Evolutionary conservation across 352 stramenopile genomes (phyloP).

Genomic region (Globisporangium nagaii): DNA sequence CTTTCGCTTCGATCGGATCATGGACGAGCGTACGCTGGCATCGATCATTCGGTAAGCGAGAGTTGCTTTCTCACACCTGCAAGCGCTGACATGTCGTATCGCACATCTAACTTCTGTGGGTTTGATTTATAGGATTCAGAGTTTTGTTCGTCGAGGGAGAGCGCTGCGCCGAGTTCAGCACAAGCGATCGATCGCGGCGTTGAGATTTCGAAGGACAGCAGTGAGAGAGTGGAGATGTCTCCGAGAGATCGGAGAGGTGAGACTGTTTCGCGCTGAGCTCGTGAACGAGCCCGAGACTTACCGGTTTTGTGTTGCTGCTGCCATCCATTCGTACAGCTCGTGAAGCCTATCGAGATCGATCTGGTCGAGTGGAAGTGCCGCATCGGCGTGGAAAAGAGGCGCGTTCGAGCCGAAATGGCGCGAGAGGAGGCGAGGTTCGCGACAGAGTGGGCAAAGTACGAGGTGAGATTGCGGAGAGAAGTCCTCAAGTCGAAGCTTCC

Average conservation of each 20-base stretch:
- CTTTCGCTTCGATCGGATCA: constrained; percentile 12
- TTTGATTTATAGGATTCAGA: constrained; percentile 32
- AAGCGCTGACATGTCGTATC: neutral
- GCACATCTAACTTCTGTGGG: too few relatives aligned
- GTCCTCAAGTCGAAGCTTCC: constrained; percentile 27
- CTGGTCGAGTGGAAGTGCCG: constrained; percentile 26
- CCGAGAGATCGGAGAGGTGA: constrained; percentile 2
- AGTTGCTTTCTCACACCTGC: neutral
- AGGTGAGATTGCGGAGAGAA: constrained; percentile 30
- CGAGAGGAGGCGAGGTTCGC: constrained; percentile 19
- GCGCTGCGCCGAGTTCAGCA: neutral
- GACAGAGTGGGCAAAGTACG: constrained; percentile 29
- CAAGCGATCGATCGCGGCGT: neutral
- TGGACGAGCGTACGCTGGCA: constrained; percentile 3
- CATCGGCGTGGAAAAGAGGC: constrained; percentile 20
- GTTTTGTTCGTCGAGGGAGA: constrained; percentile 9
- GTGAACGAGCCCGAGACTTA: neutral
- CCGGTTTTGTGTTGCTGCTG: neutral
- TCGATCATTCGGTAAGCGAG: constrained; percentile 11
- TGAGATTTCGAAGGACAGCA: neutral
- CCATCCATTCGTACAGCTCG: neutral
- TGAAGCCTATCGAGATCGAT: constrained; percentile 13
- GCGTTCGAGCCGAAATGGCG: constrained; percentile 15
- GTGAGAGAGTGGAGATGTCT: constrained; percentile 9
- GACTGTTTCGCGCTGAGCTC: neutral